Evolutionary conservation across 2,329 filamentous ascomycete species (phyloP), one percentile per base, ranked within the genome.

Genomic region (Phyllosticta capitalensis): DNA sequence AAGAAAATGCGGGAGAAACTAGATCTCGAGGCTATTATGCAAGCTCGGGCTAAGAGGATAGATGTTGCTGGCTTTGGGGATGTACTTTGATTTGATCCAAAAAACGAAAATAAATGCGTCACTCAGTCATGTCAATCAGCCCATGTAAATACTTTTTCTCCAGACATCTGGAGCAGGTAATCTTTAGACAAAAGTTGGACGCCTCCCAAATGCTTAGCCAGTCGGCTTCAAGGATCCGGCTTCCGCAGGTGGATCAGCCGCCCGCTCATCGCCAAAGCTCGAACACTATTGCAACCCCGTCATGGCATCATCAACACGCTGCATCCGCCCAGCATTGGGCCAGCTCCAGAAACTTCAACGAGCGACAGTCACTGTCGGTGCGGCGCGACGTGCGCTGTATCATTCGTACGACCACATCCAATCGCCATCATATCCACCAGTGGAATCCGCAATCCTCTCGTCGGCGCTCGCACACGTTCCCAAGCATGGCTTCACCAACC

Each of bases 391-490:
- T 14, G 38, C 28, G 5, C 51, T 59, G 9, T 74, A 72, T 58
- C 72, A 73, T 58, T 73, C 72, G 6, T 70, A 72, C 53, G 71
- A 73, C 38, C 68, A 72, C 57, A 65, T 62, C 7, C 66, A 69
- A 58, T 77, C 83, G 14, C 76, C 82, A 1, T 79, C 82, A 63
- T 95, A 90, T 79, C 84, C 80, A 68, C 73, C 78, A 63, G 80
- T 82, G 71, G 90, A 96, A 78, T 77, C 80, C 51, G 77, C 83
- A 60, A 95, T 97, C 70, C 88, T 99, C 63, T 81, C 87, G 52
- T 84, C 90, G n/a, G 88, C 92, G 19, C 83, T 94, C 66, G 71
- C 76, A 28, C 88, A 95, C 71, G 85, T 97, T 9, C 90, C 91
- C 19, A 73, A 81, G 55, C 82, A 90, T 71, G 94, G 94, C 70